A percentile compares a stretch with the other conserved stretches of the same genome.
Evolutionary conservation across 106 monocot genomes (phyloP).

Genomic region (Xerophyta viscosa): DNA sequence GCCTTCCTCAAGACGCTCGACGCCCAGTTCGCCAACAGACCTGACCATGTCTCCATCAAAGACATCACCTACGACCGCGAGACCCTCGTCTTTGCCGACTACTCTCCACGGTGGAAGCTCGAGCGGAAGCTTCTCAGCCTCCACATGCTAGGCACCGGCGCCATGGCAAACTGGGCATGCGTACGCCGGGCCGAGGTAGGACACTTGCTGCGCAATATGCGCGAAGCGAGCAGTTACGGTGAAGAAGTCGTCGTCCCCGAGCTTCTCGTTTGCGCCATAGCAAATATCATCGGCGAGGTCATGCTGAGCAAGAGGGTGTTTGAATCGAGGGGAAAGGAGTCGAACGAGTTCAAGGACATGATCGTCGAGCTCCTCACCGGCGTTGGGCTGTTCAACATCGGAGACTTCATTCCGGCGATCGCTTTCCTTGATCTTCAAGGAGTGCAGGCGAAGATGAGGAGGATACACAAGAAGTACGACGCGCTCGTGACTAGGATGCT

Average conservation of each 20-base stretch:
- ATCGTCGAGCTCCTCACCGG: constrained; percentile 28
- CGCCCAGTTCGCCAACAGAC: constrained; percentile 33
- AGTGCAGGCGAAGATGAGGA: constrained; percentile 21
- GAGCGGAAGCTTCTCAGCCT: constrained; percentile 26
- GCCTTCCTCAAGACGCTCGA: no score
- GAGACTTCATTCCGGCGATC: constrained; percentile 37
- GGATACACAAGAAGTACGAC: constrained; percentile 21
- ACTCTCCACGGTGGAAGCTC: constrained; percentile 19
- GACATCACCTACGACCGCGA: constrained; percentile 20
- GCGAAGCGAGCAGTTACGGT: no score
- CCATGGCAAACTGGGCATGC: constrained; percentile 23
- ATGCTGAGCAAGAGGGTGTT: constrained; percentile 32
- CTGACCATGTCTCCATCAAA: constrained; percentile 21
- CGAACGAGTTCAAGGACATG: constrained; percentile 30
- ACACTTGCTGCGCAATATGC: no score
- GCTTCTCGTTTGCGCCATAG: no score
- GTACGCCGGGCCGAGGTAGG: constrained; percentile 21
- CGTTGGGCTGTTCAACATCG: constrained; percentile 32
- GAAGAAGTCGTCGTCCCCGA: no score
- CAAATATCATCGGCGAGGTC: constrained; percentile 31
- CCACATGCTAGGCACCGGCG: constrained; percentile 29
- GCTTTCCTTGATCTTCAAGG: constrained; percentile 42
- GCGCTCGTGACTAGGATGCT: constrained; percentile 21
- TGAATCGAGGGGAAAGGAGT: constrained; percentile 18
- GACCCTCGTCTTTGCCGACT: constrained; percentile 11